Conservation (phyloP, 2,329 filamentous ascomycete species). For the Scytalidium lignicola region DNA sequence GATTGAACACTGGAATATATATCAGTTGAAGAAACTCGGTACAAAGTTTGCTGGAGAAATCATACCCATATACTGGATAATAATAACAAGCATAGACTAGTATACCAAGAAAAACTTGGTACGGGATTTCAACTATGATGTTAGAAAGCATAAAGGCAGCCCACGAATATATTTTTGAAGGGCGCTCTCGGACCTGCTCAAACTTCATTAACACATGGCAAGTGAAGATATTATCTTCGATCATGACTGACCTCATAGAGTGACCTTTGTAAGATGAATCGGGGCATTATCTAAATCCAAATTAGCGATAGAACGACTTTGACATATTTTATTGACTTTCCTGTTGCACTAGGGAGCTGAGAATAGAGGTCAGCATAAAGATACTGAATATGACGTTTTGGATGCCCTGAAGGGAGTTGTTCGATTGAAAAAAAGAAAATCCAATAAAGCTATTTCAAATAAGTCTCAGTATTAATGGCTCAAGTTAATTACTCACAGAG, state of each 20-base stretch:
- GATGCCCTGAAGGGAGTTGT: constrained; percentile 47
- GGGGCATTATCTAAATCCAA: too few relatives aligned
- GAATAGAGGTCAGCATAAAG: constrained; percentile 48
- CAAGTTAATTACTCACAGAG: constrained; percentile 48
- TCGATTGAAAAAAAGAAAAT: background rate
- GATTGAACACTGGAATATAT: constrained; percentile 54
- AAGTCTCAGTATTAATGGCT: constrained; percentile 56
- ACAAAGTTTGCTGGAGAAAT: too few relatives aligned
- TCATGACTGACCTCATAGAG: too few relatives aligned
- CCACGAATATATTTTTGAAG: constrained; percentile 27
- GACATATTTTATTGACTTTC: too few relatives aligned
- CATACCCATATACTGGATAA: constrained; percentile 52
- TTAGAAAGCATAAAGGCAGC: constrained; percentile 27
- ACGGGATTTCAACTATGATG: constrained; percentile 80
- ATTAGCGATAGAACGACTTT: too few relatives aligned
- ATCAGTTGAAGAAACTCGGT: too few relatives aligned
- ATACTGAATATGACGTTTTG: constrained; percentile 66
- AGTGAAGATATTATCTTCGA: too few relatives aligned
- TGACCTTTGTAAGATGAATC: too few relatives aligned
- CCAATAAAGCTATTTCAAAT: constrained; percentile 27
- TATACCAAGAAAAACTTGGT: constrained; percentile 70
- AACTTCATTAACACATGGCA: too few relatives aligned
- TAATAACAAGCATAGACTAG: constrained; percentile 80
- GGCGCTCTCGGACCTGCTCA: too few relatives aligned
- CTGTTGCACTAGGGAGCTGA: too few relatives aligned